Evolutionary conservation across 176 grass and related monocot genomes (phyloP).

Genomic region (Aegilops bicornis): DNA sequence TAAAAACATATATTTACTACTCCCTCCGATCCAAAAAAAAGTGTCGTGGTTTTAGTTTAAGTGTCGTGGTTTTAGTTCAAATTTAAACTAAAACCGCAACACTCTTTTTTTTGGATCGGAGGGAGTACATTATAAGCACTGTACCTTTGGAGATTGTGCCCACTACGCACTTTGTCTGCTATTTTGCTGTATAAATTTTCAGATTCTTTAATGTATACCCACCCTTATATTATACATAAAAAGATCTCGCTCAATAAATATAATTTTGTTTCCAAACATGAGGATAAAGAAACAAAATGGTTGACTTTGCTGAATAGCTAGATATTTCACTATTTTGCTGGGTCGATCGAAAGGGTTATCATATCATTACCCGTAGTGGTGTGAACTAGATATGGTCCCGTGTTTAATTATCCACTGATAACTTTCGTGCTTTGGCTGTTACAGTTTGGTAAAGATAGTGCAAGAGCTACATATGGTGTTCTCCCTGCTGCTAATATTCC

Average conservation of each 20-base stretch:
- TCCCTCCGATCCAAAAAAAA: background rate
- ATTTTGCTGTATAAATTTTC: background rate
- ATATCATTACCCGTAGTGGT: background rate
- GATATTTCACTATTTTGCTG: constrained; percentile 4
- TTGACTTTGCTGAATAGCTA: background rate
- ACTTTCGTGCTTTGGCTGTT: constrained; percentile 18
- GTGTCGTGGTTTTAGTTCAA: too few species aligned
- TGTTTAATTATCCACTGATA: constrained; percentile 28
- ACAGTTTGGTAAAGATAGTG: constrained; percentile 93
- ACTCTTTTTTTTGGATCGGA: too few species aligned
- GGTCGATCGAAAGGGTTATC: constrained; percentile 2
- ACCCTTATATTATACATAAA: background rate
- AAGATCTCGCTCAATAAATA: background rate
- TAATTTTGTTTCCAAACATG: background rate
- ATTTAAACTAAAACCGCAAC: too few species aligned
- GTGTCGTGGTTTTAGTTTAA: too few species aligned
- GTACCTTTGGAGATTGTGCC: background rate
- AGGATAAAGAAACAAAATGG: background rate
- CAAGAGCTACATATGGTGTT: constrained; percentile 91
- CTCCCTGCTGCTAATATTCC: constrained; percentile 80
- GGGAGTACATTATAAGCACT: background rate
- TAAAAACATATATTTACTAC: background rate
- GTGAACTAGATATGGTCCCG: background rate
- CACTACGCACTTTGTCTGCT: background rate
- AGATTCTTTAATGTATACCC: background rate